Conservation (phyloP, 1,139 yeast genomes). For the Hyphopichia fennica region DNA sequence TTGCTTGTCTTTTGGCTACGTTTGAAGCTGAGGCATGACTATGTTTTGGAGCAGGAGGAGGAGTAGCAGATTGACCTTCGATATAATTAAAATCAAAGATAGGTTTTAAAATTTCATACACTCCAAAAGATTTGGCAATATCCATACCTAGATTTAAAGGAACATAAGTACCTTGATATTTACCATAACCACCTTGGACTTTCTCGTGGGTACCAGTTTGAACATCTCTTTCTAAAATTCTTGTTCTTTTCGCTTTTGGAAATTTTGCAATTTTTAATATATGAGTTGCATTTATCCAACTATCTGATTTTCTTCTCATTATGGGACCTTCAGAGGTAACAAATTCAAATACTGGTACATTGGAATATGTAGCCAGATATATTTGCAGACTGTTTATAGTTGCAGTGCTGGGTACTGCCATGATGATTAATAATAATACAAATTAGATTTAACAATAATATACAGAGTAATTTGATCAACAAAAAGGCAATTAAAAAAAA, state of each 20-base stretch:
- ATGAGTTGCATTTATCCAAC: conserved; percentile 91
- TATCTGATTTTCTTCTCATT: conserved; percentile 78
- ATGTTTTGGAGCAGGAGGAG: conserved; percentile 85
- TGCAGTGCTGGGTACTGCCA: not conserved
- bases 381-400: conserved; percentile 43
- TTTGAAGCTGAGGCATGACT: conserved; percentile 65
- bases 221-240: conserved; percentile 85
- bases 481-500: not conserved
- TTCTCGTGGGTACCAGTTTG: conserved; percentile 84
- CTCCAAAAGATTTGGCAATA: conserved; percentile 73
- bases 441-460: not conserved
- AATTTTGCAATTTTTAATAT: conserved; percentile 83
- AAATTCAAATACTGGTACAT: conserved; percentile 74
- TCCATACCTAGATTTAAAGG: conserved; percentile 66
- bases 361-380: conserved; percentile 79
- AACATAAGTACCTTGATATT: conserved; percentile 94
- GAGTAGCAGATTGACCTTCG: conserved; percentile 60
- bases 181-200: conserved; percentile 94
- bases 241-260: conserved; percentile 82
- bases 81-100: conserved; percentile 62
- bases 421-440: not conserved
- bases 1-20: conserved; percentile 45
- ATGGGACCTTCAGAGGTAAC: conserved; percentile 72
- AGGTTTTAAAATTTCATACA: conserved; percentile 62
- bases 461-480: too few relatives aligned